Conservation (phyloP, 2,329 filamentous ascomycete genomes). For the Sporothrix luriei region DNA sequence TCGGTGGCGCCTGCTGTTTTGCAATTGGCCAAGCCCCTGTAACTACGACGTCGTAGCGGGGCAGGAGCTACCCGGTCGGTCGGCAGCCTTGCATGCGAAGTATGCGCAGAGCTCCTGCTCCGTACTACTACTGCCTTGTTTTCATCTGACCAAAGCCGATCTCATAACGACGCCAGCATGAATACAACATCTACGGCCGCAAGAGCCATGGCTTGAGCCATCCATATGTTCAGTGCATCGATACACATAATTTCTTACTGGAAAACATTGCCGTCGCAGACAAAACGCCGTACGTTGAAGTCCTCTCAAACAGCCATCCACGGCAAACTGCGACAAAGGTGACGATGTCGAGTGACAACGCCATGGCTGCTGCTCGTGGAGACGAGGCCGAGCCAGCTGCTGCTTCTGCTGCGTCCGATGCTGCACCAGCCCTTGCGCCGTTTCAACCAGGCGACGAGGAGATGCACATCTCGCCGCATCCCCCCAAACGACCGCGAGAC, state of each 20-base stretch:
- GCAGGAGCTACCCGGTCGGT: constrained; percentile 3
- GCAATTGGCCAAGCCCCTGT: background rate
- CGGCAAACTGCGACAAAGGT: background rate
- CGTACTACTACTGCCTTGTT: background rate
- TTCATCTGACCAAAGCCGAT: background rate
- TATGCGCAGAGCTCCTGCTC: constrained; percentile 10
- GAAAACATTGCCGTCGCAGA: background rate
- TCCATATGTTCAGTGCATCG: background rate
- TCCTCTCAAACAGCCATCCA: background rate
- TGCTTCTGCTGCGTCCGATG: background rate
- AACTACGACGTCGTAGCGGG: background rate
- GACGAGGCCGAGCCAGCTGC: constrained; percentile 5
- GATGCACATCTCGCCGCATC: constrained; percentile 20
- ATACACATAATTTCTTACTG: background rate
- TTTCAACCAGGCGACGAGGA: background rate
- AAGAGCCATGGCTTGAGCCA: background rate
- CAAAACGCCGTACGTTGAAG: background rate
- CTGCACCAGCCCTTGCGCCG: background rate
- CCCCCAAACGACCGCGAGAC: constrained; percentile 1
- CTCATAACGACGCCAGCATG: background rate
- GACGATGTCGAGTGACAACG: background rate
- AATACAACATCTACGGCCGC: background rate
- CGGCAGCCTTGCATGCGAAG: constrained; percentile 22
- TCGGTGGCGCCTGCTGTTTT: background rate
- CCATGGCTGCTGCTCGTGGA: background rate